Conservation (phyloP, 306 rosid species). For the Vigna unguiculata region DNA sequence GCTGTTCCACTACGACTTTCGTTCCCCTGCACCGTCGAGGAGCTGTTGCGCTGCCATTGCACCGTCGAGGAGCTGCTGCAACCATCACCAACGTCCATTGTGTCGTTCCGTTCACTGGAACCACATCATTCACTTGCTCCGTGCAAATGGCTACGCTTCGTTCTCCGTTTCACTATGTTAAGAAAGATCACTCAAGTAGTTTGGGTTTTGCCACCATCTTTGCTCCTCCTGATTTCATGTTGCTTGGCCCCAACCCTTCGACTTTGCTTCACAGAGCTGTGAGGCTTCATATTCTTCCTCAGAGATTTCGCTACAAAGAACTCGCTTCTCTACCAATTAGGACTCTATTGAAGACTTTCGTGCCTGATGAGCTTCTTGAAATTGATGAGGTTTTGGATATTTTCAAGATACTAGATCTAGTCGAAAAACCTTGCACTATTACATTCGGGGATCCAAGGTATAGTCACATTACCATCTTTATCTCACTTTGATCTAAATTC, state of each 20-base stretch:
- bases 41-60: too few relatives aligned
- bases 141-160: constrained; percentile 61
- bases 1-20: too few relatives aligned
- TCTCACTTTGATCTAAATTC: not conserved
- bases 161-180: constrained; percentile 52
- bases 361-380: constrained; percentile 54
- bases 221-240: constrained; percentile 65
- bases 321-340: constrained; percentile 55
- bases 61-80: too few relatives aligned
- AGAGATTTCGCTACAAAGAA: constrained; percentile 51
- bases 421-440: constrained; percentile 34
- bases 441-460: constrained; percentile 58
- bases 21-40: too few relatives aligned
- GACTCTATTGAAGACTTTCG: constrained; percentile 55
- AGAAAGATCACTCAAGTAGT: constrained; percentile 40
- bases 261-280: constrained; percentile 63
- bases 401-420: constrained; percentile 40
- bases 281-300: constrained; percentile 78
- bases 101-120: constrained; percentile 73
- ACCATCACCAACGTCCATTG: too few relatives aligned
- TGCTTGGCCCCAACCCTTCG: constrained; percentile 46
- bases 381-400: constrained; percentile 45
- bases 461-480: constrained; percentile 10
- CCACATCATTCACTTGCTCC: constrained; percentile 54
- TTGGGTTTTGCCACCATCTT: constrained; percentile 61